Base-by-base conservation (phyloP, 331 rosid species). In the Malus hybrid region DNA sequence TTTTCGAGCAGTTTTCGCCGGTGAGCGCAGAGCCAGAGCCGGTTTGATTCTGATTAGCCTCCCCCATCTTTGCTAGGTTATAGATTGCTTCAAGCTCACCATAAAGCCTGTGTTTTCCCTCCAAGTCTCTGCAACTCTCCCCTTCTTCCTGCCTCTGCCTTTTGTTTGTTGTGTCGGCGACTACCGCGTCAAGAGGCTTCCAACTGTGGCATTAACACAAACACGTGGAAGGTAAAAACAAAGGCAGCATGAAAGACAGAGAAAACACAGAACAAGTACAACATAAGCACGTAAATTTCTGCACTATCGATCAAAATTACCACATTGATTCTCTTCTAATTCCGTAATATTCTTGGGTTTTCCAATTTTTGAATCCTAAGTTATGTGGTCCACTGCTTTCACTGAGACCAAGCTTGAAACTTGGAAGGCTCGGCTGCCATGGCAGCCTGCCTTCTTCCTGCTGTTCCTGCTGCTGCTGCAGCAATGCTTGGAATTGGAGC, bases 21-120 rank as follows among this genome's bases (percentile, higher is more conserved):
- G 79, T 74, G 50, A 80, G 72, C 29, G 76, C 79, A 19, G 83
- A 80, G 36, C 83, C 78, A 66, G 82, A 72, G 63, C 82, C 82
- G 5, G 74, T 66, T 18, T 20, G 50, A 63, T 34, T 66, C n/a
- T 20, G 50, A 29, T 34, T 66, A 73, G 36, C 66, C 16, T 74
- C 79, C 13, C 76, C 79, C 20, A 28, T 36, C 34, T 74, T 68
- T 36, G 69, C 63, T 42, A 77, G 76, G 66, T 16, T 70, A 34
- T 52, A 70, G 69, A 77, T 63, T 28, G 76, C 71, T 48, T 77
- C 81, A 70, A 77, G 81, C 64, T 77, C 81, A 52, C 71, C 71
- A 39, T 71, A 78, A 14, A 66, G 74, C 63, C 77, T 60, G 55
- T 68, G 63, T 16, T 74, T 73, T 13, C 20, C 6, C 44, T 74